Conservation (phyloP, 2,329 filamentous ascomycete genomes). For the Nothopassalora personata region DNA sequence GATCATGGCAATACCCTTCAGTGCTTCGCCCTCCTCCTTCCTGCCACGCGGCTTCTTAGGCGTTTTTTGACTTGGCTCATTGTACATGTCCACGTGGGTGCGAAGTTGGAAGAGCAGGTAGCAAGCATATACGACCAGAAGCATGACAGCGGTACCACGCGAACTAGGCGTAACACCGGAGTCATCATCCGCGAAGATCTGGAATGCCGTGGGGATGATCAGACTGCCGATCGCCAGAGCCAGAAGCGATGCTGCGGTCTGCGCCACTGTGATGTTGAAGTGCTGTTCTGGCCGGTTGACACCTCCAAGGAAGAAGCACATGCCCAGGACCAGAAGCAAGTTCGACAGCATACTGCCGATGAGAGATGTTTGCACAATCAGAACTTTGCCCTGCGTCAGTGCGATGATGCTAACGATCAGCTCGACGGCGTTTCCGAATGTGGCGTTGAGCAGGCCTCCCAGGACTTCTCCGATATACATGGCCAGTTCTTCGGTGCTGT, state of each 20-base stretch:
- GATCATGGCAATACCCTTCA: conserved; percentile 48
- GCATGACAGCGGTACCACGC: conserved; percentile 69
- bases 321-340: conserved; percentile 79
- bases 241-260: conserved; percentile 77
- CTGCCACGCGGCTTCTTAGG: conserved; percentile 50
- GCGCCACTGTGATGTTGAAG: conserved; percentile 89
- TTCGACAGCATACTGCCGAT: conserved; percentile 91
- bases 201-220: conserved; percentile 86
- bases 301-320: conserved; percentile 87
- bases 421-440: conserved; percentile 62
- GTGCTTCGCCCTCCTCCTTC: conserved; percentile 46
- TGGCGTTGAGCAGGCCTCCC: conserved; percentile 83
- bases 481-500: conserved; percentile 85
- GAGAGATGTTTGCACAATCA: conserved; percentile 87
- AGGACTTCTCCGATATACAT: conserved; percentile 72
- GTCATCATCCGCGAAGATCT: conserved; percentile 41
- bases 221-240: conserved; percentile 73
- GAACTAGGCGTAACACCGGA: conserved; percentile 46
- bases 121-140: conserved; percentile 74
- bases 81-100: conserved; percentile 76
- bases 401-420: conserved; percentile 71
- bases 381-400: conserved; percentile 64
- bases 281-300: conserved; percentile 72
- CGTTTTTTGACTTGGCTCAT: conserved; percentile 71
- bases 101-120: conserved; percentile 91